Percentiles rank a stretch among this genome's conserved stretches.
These are phyloP conservation scores for Tilletia horrida DNA, from an alignment of 1,284 basidiomycete species.

Conservation along the genomic window DNA sequence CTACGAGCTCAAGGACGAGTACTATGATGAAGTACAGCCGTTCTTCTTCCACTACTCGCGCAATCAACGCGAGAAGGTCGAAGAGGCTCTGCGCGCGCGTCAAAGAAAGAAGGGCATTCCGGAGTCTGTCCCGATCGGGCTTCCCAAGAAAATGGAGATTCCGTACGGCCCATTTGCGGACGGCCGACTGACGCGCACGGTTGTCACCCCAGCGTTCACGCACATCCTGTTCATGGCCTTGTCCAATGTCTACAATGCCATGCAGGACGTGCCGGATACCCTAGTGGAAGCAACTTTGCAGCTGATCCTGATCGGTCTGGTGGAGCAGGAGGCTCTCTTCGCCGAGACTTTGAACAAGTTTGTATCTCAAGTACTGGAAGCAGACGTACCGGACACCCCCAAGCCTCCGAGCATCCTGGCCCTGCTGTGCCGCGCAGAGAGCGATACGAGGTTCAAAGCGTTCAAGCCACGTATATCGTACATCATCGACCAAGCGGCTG, in stretches of 20 bases:
- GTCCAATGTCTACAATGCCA: constrained; percentile 26
- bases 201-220: constrained; percentile 31
- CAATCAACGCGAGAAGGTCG: constrained; percentile 92
- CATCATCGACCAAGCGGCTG: constrained; percentile 37
- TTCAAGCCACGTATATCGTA: constrained; percentile 41
- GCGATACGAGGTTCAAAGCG: constrained; percentile 34
- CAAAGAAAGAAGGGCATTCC: constrained; percentile 66
- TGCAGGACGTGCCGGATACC: constrained; percentile 61
- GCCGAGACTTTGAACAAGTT: constrained; percentile 5
- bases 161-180: constrained; percentile 21
- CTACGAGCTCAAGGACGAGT: constrained; percentile 82
- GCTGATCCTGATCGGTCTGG: constrained; percentile 45
- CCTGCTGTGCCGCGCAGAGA: constrained; percentile 36
- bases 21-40: constrained; percentile 83
- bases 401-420: constrained; percentile 29
- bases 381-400: not conserved
- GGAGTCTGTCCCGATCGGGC: constrained; percentile 12
- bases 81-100: constrained; percentile 69
- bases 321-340: constrained; percentile 34
- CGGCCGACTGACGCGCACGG: constrained; percentile 27
- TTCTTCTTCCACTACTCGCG: constrained; percentile 95
- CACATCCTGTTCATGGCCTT: constrained; percentile 40
- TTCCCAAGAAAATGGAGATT: constrained; percentile 29
- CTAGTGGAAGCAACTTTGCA: constrained; percentile 85
- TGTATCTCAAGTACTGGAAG: not conserved